These are phyloP conservation scores for Cyclocybe cylindracea DNA, from an alignment of 768 basidiomycete species.

Conservation along the genomic window DNA sequence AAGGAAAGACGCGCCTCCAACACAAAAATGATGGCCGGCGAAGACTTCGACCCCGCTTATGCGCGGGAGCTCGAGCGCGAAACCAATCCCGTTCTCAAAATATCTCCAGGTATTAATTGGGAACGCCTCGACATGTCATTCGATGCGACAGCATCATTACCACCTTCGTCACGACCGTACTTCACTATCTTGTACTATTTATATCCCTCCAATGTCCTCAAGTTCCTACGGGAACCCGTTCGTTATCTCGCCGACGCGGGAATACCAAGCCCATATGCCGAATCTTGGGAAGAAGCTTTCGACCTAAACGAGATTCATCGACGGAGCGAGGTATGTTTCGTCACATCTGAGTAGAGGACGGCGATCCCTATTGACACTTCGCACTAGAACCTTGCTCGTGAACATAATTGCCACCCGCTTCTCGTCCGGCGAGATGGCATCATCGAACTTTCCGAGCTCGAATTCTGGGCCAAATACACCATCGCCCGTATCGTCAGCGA, in stretches of 20 bases:
- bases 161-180: slow-evolving; percentile 64
- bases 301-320: slow-evolving; percentile 70
- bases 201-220: slow-evolving; percentile 86
- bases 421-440: slow-evolving; percentile 66
- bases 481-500: slow-evolving; percentile 66
- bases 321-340: slow-evolving; percentile 62
- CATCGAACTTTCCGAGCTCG: slow-evolving; percentile 61
- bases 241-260: slow-evolving; percentile 57
- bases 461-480: slow-evolving; percentile 69
- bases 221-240: slow-evolving; percentile 72
- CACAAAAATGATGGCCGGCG: slow-evolving; percentile 27
- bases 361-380: background rate
- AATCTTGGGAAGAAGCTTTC: slow-evolving; percentile 70
- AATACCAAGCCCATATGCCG: slow-evolving; percentile 60
- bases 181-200: slow-evolving; percentile 87
- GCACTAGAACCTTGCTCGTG: slow-evolving; percentile 62
- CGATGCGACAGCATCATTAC: slow-evolving; percentile 47
- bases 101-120: slow-evolving; percentile 68
- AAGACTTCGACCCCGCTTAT: slow-evolving; percentile 30
- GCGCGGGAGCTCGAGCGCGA: slow-evolving; percentile 44
- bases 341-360: background rate
- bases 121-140: slow-evolving; percentile 64
- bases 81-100: slow-evolving; percentile 35
- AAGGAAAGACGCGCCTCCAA: slow-evolving; percentile 47
- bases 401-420: slow-evolving; percentile 73